Evolutionary conservation across 768 basidiomycete species (phyloP).

Genomic region (Boletus vermiculosoides): DNA sequence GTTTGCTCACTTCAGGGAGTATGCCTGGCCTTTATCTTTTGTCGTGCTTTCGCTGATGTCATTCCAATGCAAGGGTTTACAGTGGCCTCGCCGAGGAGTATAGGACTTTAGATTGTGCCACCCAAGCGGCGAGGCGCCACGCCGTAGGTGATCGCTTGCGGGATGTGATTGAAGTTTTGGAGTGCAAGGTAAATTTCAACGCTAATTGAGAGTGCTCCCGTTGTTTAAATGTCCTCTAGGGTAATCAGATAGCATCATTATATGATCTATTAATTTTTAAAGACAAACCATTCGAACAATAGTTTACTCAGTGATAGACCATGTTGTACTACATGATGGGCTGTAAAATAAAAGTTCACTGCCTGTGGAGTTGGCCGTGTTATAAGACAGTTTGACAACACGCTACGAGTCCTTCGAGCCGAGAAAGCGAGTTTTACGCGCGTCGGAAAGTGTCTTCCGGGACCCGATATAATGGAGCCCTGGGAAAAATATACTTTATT

Average conservation of each 20-base stretch:
- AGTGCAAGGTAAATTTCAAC: constrained; percentile 68
- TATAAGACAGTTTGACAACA: too few relatives aligned
- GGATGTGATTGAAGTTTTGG: constrained; percentile 89
- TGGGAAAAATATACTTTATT: too few relatives aligned
- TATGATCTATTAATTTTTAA: constrained; percentile 81
- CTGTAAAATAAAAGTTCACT: too few relatives aligned
- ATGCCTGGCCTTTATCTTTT: constrained; percentile 23
- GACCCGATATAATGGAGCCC: too few relatives aligned
- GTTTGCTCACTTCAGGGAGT: constrained; percentile 94
- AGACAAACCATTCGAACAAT: constrained; percentile 50
- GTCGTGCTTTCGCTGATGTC: constrained; percentile 6
- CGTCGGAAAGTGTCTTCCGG: too few relatives aligned
- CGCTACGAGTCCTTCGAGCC: too few relatives aligned
- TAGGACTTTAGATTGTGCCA: constrained; percentile 81
- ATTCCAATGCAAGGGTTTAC: constrained; percentile 65
- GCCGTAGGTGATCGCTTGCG: constrained; percentile 85
- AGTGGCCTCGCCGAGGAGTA: constrained; percentile 91
- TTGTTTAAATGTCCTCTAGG: constrained; percentile 43
- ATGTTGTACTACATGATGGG: not conserved
- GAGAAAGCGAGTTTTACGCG: too few relatives aligned
- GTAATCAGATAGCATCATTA: constrained; percentile 90
- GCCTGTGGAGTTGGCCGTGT: too few relatives aligned
- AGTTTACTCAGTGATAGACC: not conserved
- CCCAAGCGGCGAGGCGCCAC: constrained; percentile 77
- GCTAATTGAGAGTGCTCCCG: not conserved